Conservation (phyloP, 1,284 basidiomycete genomes). For the Austroboletus novae-zelandiae region DNA sequence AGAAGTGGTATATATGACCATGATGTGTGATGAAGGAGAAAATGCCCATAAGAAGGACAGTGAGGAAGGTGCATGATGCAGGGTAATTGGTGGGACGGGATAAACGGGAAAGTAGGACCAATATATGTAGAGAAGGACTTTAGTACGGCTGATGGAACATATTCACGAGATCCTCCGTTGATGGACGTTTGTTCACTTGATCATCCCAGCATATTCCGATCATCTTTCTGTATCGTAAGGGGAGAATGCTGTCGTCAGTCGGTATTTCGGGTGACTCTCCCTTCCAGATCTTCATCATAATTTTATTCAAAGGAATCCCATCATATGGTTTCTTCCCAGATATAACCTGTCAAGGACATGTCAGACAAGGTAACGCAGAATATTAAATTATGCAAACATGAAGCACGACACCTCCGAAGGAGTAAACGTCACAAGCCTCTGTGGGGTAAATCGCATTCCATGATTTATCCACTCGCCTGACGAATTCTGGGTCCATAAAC, state of each 20-base stretch:
- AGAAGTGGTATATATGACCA: too few relatives aligned
- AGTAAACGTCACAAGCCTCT: conserved; percentile 30
- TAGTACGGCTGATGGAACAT: conserved; percentile 6
- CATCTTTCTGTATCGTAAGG: conserved; percentile 4
- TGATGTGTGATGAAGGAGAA: too few relatives aligned
- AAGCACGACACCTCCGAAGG: conserved; percentile 32
- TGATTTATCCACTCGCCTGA: conserved; percentile 5
- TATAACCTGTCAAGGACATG: conserved; percentile 12
- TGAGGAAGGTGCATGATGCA: too few relatives aligned
- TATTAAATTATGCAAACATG: conserved; percentile 22
- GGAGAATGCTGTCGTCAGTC: conserved; percentile 1
- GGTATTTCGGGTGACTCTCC: conserved; percentile 19
- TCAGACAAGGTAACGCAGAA: conserved; percentile 11
- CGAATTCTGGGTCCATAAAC: conserved; percentile 38
- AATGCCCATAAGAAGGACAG: too few relatives aligned
- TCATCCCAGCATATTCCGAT: conserved; percentile 23
- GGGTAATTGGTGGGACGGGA: too few relatives aligned
- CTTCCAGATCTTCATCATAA: conserved; percentile 4
- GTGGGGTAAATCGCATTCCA: conserved; percentile 14
- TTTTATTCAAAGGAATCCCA: neutral
- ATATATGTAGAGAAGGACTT: too few relatives aligned
- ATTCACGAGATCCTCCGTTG: conserved; percentile 8
- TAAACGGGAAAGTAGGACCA: neutral
- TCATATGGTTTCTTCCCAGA: conserved; percentile 23
- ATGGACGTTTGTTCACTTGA: conserved; percentile 18